A percentile compares a stretch with the other conserved stretches of the same genome.
These are phyloP conservation scores for Monosporascus ibericus DNA, from an alignment of 2,329 filamentous ascomycete species.

Conservation along the genomic window DNA sequence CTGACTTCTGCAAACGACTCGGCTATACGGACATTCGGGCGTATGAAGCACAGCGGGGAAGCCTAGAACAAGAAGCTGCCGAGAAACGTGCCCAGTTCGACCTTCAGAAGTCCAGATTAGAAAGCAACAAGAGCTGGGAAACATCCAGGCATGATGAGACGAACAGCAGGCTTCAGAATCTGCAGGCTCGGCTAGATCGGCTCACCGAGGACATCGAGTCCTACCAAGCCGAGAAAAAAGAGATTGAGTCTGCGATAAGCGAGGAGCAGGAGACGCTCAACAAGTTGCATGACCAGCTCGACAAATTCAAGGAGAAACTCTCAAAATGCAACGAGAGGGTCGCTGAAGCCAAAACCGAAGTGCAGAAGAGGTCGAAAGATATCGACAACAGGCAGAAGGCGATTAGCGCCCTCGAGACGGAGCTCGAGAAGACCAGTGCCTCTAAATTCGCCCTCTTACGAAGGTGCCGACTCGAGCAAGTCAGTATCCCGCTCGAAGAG, in stretches of 20 bases:
- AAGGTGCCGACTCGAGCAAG: slow-evolving; percentile 89
- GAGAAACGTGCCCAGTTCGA: slow-evolving; percentile 84
- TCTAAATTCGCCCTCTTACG: slow-evolving; percentile 79
- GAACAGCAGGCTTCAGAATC: slow-evolving; percentile 59
- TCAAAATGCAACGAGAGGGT: slow-evolving; percentile 68
- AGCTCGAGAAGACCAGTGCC: slow-evolving; percentile 78
- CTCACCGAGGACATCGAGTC: slow-evolving; percentile 63
- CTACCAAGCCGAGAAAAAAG: slow-evolving; percentile 66
- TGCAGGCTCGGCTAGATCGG: slow-evolving; percentile 61
- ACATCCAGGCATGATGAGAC: slow-evolving; percentile 48
- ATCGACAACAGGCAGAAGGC: slow-evolving; percentile 70
- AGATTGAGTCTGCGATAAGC: slow-evolving; percentile 68
- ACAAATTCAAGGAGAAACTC: slow-evolving; percentile 61
- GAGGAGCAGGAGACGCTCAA: slow-evolving; percentile 71
- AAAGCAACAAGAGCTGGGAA: slow-evolving; percentile 55
- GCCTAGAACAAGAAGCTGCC: slow-evolving; percentile 81
- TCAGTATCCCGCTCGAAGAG: slow-evolving; percentile 71
- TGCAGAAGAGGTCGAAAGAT: slow-evolving; percentile 78
- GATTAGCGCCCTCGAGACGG: slow-evolving; percentile 73
- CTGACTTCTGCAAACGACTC: slow-evolving; percentile 75
- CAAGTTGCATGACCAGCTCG: slow-evolving; percentile 64
- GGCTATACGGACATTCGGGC: slow-evolving; percentile 86
- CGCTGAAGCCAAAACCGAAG: slow-evolving; percentile 68
- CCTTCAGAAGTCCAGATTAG: slow-evolving; percentile 71
- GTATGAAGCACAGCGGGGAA: slow-evolving; percentile 90